Percentiles rank a stretch among this genome's conserved stretches.
Conservation (phyloP, 2,329 filamentous ascomycete species). For the Ilyonectria robusta region DNA sequence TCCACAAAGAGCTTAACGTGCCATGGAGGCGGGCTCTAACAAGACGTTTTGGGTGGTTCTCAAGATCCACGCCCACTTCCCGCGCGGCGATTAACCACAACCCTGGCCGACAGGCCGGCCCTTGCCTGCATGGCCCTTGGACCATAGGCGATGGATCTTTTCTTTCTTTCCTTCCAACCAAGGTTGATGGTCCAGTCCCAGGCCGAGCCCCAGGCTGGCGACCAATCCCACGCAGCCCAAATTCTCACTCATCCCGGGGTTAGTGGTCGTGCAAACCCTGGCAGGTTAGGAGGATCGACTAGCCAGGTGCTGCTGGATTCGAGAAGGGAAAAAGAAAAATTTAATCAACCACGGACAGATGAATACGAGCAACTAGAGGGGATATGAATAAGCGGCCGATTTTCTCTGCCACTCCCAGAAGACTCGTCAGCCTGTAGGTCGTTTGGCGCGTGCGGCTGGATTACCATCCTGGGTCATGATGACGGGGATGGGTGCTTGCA, state of each 20-base stretch:
- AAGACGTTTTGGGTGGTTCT: slow-evolving; percentile 31
- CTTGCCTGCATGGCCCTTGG: slow-evolving; percentile 22
- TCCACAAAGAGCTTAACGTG: slow-evolving; percentile 27
- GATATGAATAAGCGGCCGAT: slow-evolving; percentile 26
- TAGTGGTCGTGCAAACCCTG: slow-evolving; percentile 27
- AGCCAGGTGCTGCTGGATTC: slow-evolving; percentile 21
- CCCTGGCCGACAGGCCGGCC: slow-evolving; percentile 29
- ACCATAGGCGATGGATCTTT: slow-evolving; percentile 12
- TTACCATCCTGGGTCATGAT: slow-evolving; percentile 32
- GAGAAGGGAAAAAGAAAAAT: slow-evolving; percentile 39
- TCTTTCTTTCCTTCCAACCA: slow-evolving; percentile 1
- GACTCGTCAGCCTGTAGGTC: slow-evolving; percentile 30
- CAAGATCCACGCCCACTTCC: slow-evolving; percentile 48
- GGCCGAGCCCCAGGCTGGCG: slow-evolving; percentile 13
- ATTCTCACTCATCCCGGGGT: slow-evolving; percentile 25
- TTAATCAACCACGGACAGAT: slow-evolving; percentile 23
- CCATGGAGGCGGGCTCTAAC: slow-evolving; percentile 29
- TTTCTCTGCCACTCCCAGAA: slow-evolving; percentile 18
- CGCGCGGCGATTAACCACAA: slow-evolving; percentile 40
- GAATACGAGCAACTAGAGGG: slow-evolving; percentile 38
- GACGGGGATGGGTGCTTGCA: slow-evolving; percentile 24
- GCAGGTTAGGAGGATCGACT: slow-evolving; percentile 24
- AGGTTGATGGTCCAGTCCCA: slow-evolving; percentile 11
- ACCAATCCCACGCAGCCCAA: slow-evolving; percentile 27
- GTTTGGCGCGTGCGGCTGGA: slow-evolving; percentile 26